These are phyloP conservation scores for Acer yangbiense DNA, from an alignment of 345 rosid species.

Conservation along the genomic window DNA sequence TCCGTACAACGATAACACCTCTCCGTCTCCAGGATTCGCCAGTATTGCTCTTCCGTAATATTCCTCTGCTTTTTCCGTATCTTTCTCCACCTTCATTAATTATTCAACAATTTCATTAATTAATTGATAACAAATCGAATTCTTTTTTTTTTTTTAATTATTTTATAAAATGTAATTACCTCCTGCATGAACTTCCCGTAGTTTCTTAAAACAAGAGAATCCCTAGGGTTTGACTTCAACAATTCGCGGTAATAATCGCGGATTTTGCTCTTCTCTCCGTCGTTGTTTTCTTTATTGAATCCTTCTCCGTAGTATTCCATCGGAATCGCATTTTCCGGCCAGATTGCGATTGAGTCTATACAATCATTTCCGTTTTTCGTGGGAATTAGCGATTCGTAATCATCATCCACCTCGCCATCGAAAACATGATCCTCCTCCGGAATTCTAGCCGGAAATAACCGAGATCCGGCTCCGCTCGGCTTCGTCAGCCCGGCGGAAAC, in stretches of 20 bases:
- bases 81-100: constrained; percentile 62
- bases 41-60: constrained; percentile 80
- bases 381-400: neutral
- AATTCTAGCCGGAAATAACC: constrained; percentile 38
- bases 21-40: constrained; percentile 80
- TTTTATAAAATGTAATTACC: constrained; percentile 35
- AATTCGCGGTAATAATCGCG: constrained; percentile 67
- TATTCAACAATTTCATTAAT: no score
- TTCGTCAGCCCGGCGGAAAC: neutral
- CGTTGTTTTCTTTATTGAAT: constrained; percentile 29
- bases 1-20: constrained; percentile 69
- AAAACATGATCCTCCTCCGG: constrained; percentile 50
- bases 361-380: neutral
- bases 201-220: constrained; percentile 69
- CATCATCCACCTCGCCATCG: constrained; percentile 12
- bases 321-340: constrained; percentile 41
- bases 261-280: constrained; percentile 43
- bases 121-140: neutral
- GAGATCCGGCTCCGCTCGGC: constrained; percentile 33
- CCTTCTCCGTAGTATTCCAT: constrained; percentile 39
- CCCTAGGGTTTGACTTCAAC: constrained; percentile 63
- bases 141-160: neutral
- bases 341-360: constrained; percentile 24
- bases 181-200: constrained; percentile 76
- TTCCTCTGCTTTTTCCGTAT: constrained; percentile 61